phyloP scores from a whole-genome alignment of 2,329 filamentous ascomycete genomes.

The Macroventuria anomochaeta region DNA sequence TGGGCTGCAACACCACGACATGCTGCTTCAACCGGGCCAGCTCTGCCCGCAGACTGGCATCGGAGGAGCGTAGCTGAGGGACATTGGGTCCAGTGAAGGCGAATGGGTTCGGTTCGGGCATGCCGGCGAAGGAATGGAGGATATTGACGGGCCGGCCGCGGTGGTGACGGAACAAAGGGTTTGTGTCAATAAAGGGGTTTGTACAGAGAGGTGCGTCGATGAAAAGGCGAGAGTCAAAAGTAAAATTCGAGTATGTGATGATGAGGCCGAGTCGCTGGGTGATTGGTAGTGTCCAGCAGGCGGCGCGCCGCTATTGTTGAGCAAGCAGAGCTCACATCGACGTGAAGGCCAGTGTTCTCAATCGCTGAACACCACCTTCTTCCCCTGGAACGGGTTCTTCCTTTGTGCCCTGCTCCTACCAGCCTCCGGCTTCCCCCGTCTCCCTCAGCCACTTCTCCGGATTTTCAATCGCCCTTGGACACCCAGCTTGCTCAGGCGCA shows the following conservation, averaged over 20 bases:
- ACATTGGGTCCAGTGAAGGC: background rate
- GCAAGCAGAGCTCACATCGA: too few species aligned
- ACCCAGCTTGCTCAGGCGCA: background rate
- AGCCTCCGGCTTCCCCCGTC: background rate
- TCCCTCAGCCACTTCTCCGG: background rate
- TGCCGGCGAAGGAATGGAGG: background rate
- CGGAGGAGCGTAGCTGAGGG: background rate
- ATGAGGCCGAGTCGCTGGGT: background rate
- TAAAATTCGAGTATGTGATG: background rate
- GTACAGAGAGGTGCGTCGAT: too few species aligned
- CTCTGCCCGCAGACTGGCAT: background rate
- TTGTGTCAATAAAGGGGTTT: background rate
- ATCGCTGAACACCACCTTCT: background rate
- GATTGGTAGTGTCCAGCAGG: conserved; percentile 5
- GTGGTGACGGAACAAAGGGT: conserved; percentile 2
- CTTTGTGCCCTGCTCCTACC: background rate
- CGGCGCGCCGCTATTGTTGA: too few species aligned
- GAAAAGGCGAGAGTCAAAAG: too few species aligned
- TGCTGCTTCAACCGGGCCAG: background rate
- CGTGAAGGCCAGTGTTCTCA: conserved; percentile 1
- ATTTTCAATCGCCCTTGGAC: background rate
- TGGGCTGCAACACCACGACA: background rate
- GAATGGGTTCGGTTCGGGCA: background rate
- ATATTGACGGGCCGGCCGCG: background rate
- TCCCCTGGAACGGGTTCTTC: background rate